Base-by-base conservation (phyloP, 1,139 yeast species). In the Geotrichum fermentans region DNA sequence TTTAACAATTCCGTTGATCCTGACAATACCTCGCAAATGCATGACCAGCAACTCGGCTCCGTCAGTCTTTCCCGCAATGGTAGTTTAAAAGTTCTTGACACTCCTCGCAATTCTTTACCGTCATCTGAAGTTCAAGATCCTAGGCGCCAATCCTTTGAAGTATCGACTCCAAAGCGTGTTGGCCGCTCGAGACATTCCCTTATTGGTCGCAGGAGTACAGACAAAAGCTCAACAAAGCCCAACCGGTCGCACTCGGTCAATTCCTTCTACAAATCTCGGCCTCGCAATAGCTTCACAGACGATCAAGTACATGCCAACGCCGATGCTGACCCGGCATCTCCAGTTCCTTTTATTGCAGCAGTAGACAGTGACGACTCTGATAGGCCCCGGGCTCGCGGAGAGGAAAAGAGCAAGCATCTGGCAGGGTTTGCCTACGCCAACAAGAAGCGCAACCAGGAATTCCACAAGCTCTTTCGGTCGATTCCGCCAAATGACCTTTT, bases 401-500 rank as follows among this genome's bases (percentile, higher is more conserved):
- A 73, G 66, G 52, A 63, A 61, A 47, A 71, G 60, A 53, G 62
- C 62, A 35, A 69, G 64, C 51, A 63, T 75, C 0, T 61, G 52
- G 35, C 79, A 62, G 72, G 72, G 10, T 65, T 61, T 56, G 70
- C 72, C 3, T 66, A 66, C 63, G 90, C 97, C 0, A 74, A 83
- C 13, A 74, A 75, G 56, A 79, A 78, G 55, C 73, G 96, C 47
- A 83, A 90, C 60, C 72, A 77, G 2, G 96, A 87, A 29, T 90
- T 86, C 63, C 97, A 89, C 63, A 78, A 77, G 44, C 62, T 85
- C 4, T 92, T 92, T 70, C 72, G 81, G 40, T 73, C 82, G 4
- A 69, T 88, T 11, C 89, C 92, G 22, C 66, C 72, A 36, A 77
- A 81, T 35, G 97, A 89, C 62, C 71, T 84, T 49, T 70, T 92